A percentile compares a stretch with the other conserved stretches of the same genome.
Conservation (phyloP, 1,139 yeast genomes). For the Hansenula lynferdii region DNA sequence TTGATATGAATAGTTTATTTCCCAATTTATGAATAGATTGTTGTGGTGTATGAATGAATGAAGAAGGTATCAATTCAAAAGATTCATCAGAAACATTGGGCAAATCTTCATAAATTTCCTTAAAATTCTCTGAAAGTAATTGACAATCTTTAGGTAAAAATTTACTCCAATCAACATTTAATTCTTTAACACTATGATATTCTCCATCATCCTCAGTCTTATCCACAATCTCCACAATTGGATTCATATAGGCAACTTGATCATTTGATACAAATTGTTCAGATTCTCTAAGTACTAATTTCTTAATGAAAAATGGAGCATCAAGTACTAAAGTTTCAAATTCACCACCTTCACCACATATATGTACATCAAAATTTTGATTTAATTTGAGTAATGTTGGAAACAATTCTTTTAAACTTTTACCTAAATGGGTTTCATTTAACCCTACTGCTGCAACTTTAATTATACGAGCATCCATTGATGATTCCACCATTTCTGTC, state of each 20-base stretch:
- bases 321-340: constrained; percentile 91
- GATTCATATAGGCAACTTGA: constrained; percentile 63
- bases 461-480: constrained; percentile 77
- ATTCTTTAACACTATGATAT: constrained; percentile 14
- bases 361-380: constrained; percentile 70
- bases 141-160: constrained; percentile 21
- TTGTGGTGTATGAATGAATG: constrained; percentile 2
- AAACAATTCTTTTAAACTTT: constrained; percentile 54
- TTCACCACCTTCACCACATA: constrained; percentile 99
- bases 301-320: constrained; percentile 72
- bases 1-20: constrained; percentile 44
- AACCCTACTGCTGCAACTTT: constrained; percentile 95
- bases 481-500: constrained; percentile 72
- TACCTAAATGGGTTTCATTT: constrained; percentile 59
- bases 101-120: constrained; percentile 26
- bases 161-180: constrained; percentile 22
- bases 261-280: constrained; percentile 41
- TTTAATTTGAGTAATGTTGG: constrained; percentile 59
- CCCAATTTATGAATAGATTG: constrained; percentile 20
- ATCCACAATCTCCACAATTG: constrained; percentile 32
- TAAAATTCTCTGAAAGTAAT: constrained; percentile 46
- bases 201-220: constrained; percentile 26
- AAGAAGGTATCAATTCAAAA: neutral
- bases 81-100: neutral
- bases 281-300: constrained; percentile 40